These are phyloP conservation scores for Biscogniauxia sp. DNA, from an alignment of 2,329 filamentous ascomycete genomes.

Conservation along the genomic window DNA sequence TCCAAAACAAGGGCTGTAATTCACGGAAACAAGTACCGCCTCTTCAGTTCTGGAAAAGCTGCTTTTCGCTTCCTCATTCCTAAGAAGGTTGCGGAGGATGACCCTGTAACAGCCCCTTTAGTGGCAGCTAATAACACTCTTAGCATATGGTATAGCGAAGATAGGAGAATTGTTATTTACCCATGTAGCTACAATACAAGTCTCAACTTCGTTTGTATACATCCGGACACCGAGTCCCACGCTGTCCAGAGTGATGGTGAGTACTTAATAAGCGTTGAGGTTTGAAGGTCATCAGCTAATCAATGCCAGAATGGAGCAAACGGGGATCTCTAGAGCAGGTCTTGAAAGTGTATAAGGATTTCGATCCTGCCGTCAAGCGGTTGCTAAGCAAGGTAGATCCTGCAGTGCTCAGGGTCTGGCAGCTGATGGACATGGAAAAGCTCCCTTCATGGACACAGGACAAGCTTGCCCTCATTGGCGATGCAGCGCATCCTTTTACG, in stretches of 20 bases:
- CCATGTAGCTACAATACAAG: slow-evolving; percentile 43
- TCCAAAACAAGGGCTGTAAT: slow-evolving; percentile 39
- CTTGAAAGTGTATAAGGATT: slow-evolving; percentile 40
- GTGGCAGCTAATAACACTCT: slow-evolving; percentile 30
- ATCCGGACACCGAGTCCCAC: slow-evolving; percentile 44
- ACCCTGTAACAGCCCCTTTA: slow-evolving; percentile 35
- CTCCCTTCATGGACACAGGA: slow-evolving; percentile 54
- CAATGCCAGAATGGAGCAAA: slow-evolving; percentile 38
- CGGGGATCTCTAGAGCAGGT: slow-evolving; percentile 36
- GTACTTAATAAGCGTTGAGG: slow-evolving; percentile 7
- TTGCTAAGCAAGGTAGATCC: slow-evolving; percentile 44
- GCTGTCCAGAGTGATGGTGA: slow-evolving; percentile 31
- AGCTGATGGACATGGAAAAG: slow-evolving; percentile 59
- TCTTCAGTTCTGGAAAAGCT: slow-evolving; percentile 50
- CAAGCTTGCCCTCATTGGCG: slow-evolving; percentile 58
- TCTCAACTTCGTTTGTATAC: slow-evolving; percentile 51
- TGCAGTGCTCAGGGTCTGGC: slow-evolving; percentile 53
- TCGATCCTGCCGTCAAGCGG: slow-evolving; percentile 39
- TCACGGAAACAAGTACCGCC: slow-evolving; percentile 35
- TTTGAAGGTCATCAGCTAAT: slow-evolving; percentile 10
- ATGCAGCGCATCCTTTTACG: slow-evolving; percentile 67
- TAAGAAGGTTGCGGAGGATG: slow-evolving; percentile 29
- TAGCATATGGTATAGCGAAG: slow-evolving; percentile 40
- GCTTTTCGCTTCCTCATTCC: slow-evolving; percentile 57
- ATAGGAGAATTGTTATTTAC: slow-evolving; percentile 47